Base-by-base conservation (phyloP, 441 rosid genomes). In the Adansonia gregorii region DNA sequence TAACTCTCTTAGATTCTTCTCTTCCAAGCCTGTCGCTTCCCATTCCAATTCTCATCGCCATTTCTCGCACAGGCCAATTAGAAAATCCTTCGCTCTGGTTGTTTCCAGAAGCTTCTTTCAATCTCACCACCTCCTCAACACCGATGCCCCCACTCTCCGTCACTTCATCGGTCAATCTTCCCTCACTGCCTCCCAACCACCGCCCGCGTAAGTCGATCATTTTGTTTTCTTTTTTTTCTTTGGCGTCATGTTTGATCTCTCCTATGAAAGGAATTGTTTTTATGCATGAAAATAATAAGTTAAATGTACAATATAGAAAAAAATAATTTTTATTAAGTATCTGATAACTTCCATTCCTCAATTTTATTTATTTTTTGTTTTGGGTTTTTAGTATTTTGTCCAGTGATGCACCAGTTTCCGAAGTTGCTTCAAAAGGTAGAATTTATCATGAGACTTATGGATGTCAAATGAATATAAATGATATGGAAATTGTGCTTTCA, bases 401-500 rank as follows among this genome's bases (percentile, higher is more conserved):
- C 79, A 87, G 94, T 43, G 35, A 82, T 80, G 78, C 74, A 6
- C 71, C 81, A 15, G 86, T 85, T 67, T 56, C 81, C 4, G 88
- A 88, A 19, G 67, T 76, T 72, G 81, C 76, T 54, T 79, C 88
- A 2, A 88, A 77, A 77, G 98, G 97, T 39, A 90, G 98, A 35
- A 88, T 93, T 19, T 95, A 91, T 86, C 98, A 93, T 56, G 98
- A 95, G 83, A 95, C 98, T 14, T 92, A 92, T 75, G 97, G 99
- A 61, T 95, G 98, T 79, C 97, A 95, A 76, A 95, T 95, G 99
- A 95, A 93, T 83, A 81, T 93, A 51, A 93, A 92, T 61, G 97
- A 92, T 79, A 95, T 93, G 99, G 99, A 95, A 88, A 91, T 95
- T 56, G 98, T 95, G 19, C 85, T 95, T 4, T 82, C 97, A 7